phyloP scores from a whole-genome alignment of 2,329 filamentous ascomycete genomes.

The Fusarium newnesense region DNA sequence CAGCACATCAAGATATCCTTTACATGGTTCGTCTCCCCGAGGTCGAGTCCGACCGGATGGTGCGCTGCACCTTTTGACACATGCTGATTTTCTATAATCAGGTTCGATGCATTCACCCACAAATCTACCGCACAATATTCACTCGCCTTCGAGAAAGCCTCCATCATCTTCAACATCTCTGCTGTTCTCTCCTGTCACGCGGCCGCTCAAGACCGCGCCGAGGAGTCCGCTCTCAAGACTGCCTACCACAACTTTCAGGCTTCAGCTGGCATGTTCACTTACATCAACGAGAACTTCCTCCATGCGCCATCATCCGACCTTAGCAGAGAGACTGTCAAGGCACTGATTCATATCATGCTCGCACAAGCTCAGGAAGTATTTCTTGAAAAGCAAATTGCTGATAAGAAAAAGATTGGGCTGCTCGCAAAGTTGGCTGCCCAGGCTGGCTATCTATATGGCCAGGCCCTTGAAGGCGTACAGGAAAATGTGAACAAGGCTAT shows the following conservation, averaged over 20 bases:
- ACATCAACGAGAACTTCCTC: conserved; percentile 99
- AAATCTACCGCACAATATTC: conserved; percentile 98
- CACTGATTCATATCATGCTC: conserved; percentile 89
- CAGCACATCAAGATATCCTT: conserved; percentile 99
- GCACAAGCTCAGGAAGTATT: conserved; percentile 98
- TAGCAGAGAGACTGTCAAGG: conserved; percentile 95
- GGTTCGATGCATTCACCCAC: conserved; percentile 99
- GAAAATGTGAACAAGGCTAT: conserved; percentile 91
- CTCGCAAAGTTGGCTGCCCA: conserved; percentile 94
- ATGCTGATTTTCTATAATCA: conserved; percentile 50
- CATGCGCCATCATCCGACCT: conserved; percentile 97
- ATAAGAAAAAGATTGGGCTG: conserved; percentile 91
- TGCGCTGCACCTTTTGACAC: not conserved
- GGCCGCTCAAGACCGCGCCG: conserved; percentile 88
- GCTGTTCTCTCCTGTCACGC: conserved; percentile 97
- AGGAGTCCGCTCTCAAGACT: conserved; percentile 93
- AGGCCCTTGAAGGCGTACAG: conserved; percentile 89
- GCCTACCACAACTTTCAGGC: conserved; percentile 99
- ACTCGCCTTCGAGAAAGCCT: conserved; percentile 96
- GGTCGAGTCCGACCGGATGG: not conserved
- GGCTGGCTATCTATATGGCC: conserved; percentile 85
- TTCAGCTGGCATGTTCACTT: conserved; percentile 98
- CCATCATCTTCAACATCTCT: conserved; percentile 99
- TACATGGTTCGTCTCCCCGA: conserved; percentile 76
- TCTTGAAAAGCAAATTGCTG: conserved; percentile 92